These are phyloP conservation scores for Solanum habrochaites DNA, from an alignment of 257 asterid genomes.

Conservation along the genomic window DNA sequence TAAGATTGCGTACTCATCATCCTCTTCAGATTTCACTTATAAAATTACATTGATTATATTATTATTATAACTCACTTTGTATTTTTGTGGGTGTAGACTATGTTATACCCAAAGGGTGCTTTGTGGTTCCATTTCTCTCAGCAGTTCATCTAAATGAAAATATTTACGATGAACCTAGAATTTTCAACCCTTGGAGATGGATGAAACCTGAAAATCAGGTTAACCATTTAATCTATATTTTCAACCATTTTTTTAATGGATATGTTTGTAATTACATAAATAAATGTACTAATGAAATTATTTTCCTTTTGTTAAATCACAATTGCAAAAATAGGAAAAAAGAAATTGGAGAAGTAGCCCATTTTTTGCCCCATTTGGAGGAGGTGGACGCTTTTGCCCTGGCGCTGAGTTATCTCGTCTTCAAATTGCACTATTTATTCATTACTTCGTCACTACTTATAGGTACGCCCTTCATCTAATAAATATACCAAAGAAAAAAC, in stretches of 20 bases:
- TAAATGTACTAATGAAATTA: neutral
- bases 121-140: conserved; percentile 85
- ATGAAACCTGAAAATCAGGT: conserved; percentile 75
- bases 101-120: conserved; percentile 70
- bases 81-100: conserved; percentile 33
- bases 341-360: conserved; percentile 78
- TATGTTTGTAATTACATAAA: neutral
- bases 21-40: neutral
- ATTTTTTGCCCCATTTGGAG: conserved; percentile 79
- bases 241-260: neutral
- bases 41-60: neutral
- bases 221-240: neutral
- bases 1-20: too few species aligned
- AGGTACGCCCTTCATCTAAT: conserved; percentile 16
- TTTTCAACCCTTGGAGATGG: conserved; percentile 95
- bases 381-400: conserved; percentile 87
- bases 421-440: conserved; percentile 79
- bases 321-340: conserved; percentile 39
- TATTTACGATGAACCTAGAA: conserved; percentile 45
- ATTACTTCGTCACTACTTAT: conserved; percentile 54
- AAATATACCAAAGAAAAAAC: accelerated
- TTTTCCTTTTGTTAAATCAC: neutral
- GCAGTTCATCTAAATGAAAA: conserved; percentile 66
- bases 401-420: conserved; percentile 96
- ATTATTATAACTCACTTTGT: neutral